These are phyloP conservation scores for Lepiota venenata DNA, from an alignment of 768 basidiomycete genomes.

Conservation along the genomic window DNA sequence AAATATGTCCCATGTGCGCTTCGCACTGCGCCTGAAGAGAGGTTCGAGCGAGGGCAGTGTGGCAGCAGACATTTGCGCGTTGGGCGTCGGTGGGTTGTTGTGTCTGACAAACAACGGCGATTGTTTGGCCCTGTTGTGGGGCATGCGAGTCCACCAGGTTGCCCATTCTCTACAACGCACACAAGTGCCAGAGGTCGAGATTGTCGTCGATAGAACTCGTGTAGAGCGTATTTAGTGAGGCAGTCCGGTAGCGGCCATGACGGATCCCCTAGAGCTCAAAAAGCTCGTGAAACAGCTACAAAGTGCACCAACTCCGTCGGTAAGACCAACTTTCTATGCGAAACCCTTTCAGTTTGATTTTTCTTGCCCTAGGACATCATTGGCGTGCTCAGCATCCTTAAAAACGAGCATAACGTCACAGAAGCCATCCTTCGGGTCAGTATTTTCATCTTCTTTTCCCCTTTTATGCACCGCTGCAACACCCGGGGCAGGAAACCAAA, in stretches of 20 bases:
- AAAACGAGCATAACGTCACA: conserved; percentile 64
- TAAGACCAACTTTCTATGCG: conserved; percentile 38
- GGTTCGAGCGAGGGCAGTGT: conserved; percentile 66
- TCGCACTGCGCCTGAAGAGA: conserved; percentile 60
- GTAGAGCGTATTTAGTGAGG: conserved; percentile 10
- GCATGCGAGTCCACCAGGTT: conserved; percentile 2
- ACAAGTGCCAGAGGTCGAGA: neutral
- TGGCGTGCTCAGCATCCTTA: conserved; percentile 57
- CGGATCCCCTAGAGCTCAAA: conserved; percentile 60
- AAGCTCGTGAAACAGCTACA: conserved; percentile 80
- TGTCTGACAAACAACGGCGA: conserved; percentile 6
- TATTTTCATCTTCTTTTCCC: conserved; percentile 26
- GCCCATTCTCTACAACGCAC: conserved; percentile 7
- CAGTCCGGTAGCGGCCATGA: neutral
- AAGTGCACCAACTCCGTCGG: conserved; percentile 53
- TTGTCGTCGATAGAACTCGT: conserved; percentile 3
- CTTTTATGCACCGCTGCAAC: conserved; percentile 6
- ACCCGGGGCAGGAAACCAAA: conserved; percentile 72
- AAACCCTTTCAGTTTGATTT: conserved; percentile 32
- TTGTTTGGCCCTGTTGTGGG: conserved; percentile 8
- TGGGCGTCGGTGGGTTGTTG: conserved; percentile 10
- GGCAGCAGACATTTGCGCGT: conserved; percentile 35
- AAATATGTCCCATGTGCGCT: conserved; percentile 71
- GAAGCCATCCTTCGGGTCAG: conserved; percentile 74
- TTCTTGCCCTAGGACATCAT: conserved; percentile 54